phyloP scores from a whole-genome alignment of 495 filamentous ascomycete species.

The Aspergillus sclerotioniger region DNA sequence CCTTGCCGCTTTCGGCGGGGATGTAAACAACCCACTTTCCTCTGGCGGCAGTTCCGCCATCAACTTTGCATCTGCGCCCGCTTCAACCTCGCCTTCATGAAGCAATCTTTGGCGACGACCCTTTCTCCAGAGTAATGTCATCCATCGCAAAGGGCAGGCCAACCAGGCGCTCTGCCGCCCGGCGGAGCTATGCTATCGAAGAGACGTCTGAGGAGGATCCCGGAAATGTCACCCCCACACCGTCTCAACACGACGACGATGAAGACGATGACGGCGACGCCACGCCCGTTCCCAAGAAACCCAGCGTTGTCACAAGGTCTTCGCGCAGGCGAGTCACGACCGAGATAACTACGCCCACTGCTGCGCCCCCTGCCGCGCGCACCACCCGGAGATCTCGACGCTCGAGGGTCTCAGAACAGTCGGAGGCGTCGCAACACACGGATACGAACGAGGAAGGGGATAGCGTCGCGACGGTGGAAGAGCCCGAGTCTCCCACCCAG shows the following conservation, averaged over 20 bases:
- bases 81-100: conserved; percentile 31
- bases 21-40: conserved; percentile 51
- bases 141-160: conserved; percentile 67
- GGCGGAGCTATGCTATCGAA: conserved; percentile 69
- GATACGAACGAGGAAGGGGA: conserved; percentile 45
- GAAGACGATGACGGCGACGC: conserved; percentile 70
- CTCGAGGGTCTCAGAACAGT: conserved; percentile 29
- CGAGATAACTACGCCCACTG: conserved; percentile 48
- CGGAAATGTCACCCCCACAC: conserved; percentile 52
- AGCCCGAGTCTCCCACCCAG: conserved; percentile 64
- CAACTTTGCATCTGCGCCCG: conserved; percentile 25
- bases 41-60: conserved; percentile 20
- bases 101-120: conserved; percentile 18
- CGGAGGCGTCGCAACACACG: conserved; percentile 30
- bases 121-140: conserved; percentile 45
- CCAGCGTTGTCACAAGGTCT: conserved; percentile 43
- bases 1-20: conserved; percentile 38
- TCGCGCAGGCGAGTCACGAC: conserved; percentile 57
- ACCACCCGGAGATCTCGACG: conserved; percentile 35
- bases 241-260: conserved; percentile 45
- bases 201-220: conserved; percentile 59
- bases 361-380: conserved; percentile 36
- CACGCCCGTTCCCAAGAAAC: conserved; percentile 63
- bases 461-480: conserved; percentile 44
- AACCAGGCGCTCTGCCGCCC: conserved; percentile 68